A percentile compares a stretch with the other conserved stretches of the same genome.
These are phyloP conservation scores for Penicillium crustosum DNA, from an alignment of 2,329 filamentous ascomycete species.

Conservation along the genomic window DNA sequence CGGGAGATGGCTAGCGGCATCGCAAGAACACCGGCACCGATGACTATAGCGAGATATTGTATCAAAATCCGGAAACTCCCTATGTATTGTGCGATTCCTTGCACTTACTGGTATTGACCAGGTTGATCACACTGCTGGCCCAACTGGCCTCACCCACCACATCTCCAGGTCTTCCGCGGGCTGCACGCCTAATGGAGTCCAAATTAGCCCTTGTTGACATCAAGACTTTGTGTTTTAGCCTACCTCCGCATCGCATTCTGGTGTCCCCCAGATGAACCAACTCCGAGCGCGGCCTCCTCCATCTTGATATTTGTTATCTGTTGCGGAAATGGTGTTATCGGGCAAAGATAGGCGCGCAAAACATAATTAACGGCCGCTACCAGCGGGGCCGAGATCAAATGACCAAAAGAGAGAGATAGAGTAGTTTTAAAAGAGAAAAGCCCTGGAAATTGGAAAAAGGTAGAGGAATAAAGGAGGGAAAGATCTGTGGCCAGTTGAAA, in stretches of 20 bases:
- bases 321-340: constrained; percentile 15
- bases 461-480: constrained; percentile 3
- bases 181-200: constrained; percentile 29
- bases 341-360: constrained; percentile 16
- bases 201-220: not conserved
- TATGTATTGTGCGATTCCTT: constrained; percentile 34
- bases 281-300: constrained; percentile 35
- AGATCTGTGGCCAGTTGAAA: not conserved
- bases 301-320: constrained; percentile 21
- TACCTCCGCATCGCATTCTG: not conserved
- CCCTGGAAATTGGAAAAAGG: not conserved
- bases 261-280: constrained; percentile 22
- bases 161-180: constrained; percentile 68
- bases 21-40: constrained; percentile 89
- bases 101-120: constrained; percentile 83
- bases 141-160: constrained; percentile 75
- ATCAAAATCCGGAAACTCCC: constrained; percentile 13
- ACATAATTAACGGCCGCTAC: constrained; percentile 31
- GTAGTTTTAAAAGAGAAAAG: constrained; percentile 11
- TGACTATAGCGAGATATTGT: constrained; percentile 56
- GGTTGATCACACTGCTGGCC: constrained; percentile 88
- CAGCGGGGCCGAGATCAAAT: constrained; percentile 21
- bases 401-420: constrained; percentile 6
- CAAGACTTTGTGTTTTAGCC: not conserved
- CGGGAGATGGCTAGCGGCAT: constrained; percentile 95